A percentile compares a stretch with the other conserved stretches of the same genome.
phyloP scores from a whole-genome alignment of 352 stramenopile species.

The Stramenopiles sp. region DNA sequence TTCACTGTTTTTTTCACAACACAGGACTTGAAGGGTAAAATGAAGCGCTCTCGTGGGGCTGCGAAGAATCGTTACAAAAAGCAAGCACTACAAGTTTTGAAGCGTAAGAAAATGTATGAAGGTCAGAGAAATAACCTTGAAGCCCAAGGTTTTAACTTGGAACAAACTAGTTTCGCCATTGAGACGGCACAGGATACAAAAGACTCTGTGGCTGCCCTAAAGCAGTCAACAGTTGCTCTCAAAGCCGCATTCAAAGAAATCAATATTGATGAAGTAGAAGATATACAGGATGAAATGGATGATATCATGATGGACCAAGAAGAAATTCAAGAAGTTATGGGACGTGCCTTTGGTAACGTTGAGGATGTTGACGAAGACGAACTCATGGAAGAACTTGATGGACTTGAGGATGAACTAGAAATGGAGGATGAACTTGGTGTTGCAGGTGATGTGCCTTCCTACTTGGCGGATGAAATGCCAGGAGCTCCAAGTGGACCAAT shows the following conservation, averaged over 20 bases:
- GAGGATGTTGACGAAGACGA: slow-evolving; percentile 7
- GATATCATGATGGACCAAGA: neutral
- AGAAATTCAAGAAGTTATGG: slow-evolving; percentile 8
- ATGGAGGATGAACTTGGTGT: too few species aligned
- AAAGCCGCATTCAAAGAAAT: neutral
- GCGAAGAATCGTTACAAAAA: too few species aligned
- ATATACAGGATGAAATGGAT: slow-evolving; percentile 10
- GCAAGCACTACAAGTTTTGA: too few species aligned
- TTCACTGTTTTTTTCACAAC: too few species aligned
- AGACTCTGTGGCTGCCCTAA: neutral
- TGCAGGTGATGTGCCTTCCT: too few species aligned
- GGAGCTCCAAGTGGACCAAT: too few species aligned
- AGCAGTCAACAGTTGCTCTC: neutral
- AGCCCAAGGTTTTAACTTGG: too few species aligned
- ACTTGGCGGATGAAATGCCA: too few species aligned
- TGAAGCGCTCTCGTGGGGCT: too few species aligned
- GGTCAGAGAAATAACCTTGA: too few species aligned
- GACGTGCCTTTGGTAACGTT: neutral
- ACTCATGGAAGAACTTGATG: slow-evolving; percentile 7
- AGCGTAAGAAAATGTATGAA: too few species aligned
- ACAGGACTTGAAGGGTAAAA: too few species aligned
- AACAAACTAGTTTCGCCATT: slow-evolving; percentile 2
- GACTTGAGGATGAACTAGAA: slow-evolving; percentile 6
- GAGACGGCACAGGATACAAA: neutral
- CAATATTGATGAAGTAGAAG: slow-evolving; percentile 7